These are phyloP conservation scores for Sporothrix brunneoviolacea DNA, from an alignment of 2,329 filamentous ascomycete genomes.

Conservation along the genomic window DNA sequence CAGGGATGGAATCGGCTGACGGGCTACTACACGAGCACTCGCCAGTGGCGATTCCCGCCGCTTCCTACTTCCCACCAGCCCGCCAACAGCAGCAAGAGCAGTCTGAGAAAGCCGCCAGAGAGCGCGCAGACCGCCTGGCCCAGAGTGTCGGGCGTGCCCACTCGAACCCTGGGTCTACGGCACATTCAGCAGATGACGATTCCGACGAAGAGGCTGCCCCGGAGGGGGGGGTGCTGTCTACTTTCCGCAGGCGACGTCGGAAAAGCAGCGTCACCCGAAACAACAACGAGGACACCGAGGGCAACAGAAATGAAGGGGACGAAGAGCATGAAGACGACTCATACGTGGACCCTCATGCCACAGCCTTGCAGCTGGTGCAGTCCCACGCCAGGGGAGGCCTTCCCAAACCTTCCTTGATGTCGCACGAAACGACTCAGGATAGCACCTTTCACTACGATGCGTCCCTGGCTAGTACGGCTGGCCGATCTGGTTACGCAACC, in stretches of 20 bases:
- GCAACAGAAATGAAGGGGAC: slow-evolving; percentile 8
- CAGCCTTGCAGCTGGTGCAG: slow-evolving; percentile 19
- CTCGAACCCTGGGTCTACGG: slow-evolving; percentile 24
- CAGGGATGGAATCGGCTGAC: too few species aligned
- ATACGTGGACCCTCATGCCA: slow-evolving; percentile 9
- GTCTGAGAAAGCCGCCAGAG: slow-evolving; percentile 29
- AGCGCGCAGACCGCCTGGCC: slow-evolving; percentile 30
- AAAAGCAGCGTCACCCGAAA: not conserved
- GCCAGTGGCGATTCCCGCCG: too few species aligned
- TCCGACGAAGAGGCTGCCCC: slow-evolving; percentile 5
- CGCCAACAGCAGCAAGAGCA: slow-evolving; percentile 18
- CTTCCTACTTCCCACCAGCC: slow-evolving; percentile 14
- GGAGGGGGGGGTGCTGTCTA: not conserved
- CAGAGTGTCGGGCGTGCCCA: slow-evolving; percentile 25
- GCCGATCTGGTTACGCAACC: slow-evolving; percentile 24
- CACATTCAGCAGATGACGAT: slow-evolving; percentile 22
- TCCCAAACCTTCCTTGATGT: not conserved
- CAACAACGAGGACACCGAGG: not conserved
- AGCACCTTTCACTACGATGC: slow-evolving; percentile 18
- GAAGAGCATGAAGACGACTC: not conserved
- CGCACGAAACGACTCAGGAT: not conserved
- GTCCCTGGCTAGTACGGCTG: slow-evolving; percentile 5
- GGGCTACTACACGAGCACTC: too few species aligned
- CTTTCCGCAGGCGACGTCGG: slow-evolving; percentile 1
- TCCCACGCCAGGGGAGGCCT: slow-evolving; percentile 11